phyloP scores from a whole-genome alignment of 441 rosid genomes.

The Flueggea neowawraea region DNA sequence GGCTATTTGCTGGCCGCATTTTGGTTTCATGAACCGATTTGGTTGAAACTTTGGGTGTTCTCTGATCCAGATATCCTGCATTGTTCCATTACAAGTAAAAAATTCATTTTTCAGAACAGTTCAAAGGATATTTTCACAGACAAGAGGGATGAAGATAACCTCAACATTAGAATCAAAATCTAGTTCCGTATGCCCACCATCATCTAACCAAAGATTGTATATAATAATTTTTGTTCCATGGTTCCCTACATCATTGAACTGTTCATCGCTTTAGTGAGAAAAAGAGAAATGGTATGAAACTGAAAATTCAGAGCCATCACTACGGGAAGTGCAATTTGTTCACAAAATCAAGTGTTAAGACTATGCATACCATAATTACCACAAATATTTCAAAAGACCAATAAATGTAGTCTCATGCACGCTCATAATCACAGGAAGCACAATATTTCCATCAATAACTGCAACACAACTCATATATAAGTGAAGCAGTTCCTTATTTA shows the following conservation, averaged over 20 bases:
- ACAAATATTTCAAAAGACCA: background rate
- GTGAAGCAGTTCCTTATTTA: too few species aligned
- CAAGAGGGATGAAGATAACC: constrained; percentile 35
- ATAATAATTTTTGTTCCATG: constrained; percentile 90
- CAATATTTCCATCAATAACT: too few species aligned
- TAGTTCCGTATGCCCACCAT: constrained; percentile 66
- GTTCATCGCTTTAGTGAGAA: constrained; percentile 8
- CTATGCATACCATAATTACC: background rate
- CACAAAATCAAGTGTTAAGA: constrained; percentile 11
- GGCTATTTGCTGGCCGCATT: constrained; percentile 71
- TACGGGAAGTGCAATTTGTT: too few species aligned
- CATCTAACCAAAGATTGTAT: constrained; percentile 80
- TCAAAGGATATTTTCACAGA: background rate
- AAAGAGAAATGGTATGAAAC: too few species aligned
- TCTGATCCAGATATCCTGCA: constrained; percentile 73
- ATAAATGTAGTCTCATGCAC: background rate
- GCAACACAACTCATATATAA: too few species aligned
- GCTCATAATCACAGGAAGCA: background rate
- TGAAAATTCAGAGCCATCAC: too few species aligned
- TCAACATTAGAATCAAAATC: constrained; percentile 66
- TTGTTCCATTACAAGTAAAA: constrained; percentile 5
- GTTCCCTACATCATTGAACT: constrained; percentile 73
- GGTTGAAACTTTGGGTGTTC: constrained; percentile 46
- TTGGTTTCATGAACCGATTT: constrained; percentile 29
- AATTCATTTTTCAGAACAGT: constrained; percentile 16